Conservation (phyloP, 2,329 filamentous ascomycete species). For the Ascochyta rabiei region DNA sequence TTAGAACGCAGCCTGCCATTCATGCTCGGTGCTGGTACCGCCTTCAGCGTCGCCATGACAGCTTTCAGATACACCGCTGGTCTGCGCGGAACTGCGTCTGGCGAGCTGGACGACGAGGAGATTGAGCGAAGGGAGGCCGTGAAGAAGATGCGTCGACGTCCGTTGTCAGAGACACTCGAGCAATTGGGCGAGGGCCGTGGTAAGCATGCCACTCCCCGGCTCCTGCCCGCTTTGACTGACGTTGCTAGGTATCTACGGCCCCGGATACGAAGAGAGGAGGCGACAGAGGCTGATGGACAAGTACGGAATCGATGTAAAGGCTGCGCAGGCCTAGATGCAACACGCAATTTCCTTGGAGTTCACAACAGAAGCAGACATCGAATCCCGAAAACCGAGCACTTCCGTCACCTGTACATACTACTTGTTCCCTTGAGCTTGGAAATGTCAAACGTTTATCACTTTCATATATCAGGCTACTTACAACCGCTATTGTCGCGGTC, state of each 20-base stretch:
- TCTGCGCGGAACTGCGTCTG: conserved; percentile 60
- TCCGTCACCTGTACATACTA: conserved; percentile 28
- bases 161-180: conserved; percentile 78
- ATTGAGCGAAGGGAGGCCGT: conserved; percentile 77
- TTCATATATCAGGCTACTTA: background rate
- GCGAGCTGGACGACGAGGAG: conserved; percentile 68
- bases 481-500: background rate
- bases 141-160: conserved; percentile 74
- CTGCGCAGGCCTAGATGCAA: conserved; percentile 32
- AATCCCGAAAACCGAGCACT: conserved; percentile 15
- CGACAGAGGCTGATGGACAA: conserved; percentile 80
- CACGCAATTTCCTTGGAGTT: conserved; percentile 29
- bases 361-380: conserved; percentile 23
- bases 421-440: conserved; percentile 13
- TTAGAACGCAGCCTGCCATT: conserved; percentile 70
- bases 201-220: conserved; percentile 50
- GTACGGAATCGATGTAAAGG: conserved; percentile 79
- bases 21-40: conserved; percentile 70
- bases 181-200: conserved; percentile 88
- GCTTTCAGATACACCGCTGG: conserved; percentile 73
- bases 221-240: conserved; percentile 3
- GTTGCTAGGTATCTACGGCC: conserved; percentile 72
- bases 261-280: conserved; percentile 85
- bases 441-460: conserved; percentile 5
- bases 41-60: conserved; percentile 63